Percentiles rank a stretch among this genome's conserved stretches.
Evolutionary conservation across 2,329 filamentous ascomycete genomes (phyloP).

Genomic region (Colletotrichum acutatum): DNA sequence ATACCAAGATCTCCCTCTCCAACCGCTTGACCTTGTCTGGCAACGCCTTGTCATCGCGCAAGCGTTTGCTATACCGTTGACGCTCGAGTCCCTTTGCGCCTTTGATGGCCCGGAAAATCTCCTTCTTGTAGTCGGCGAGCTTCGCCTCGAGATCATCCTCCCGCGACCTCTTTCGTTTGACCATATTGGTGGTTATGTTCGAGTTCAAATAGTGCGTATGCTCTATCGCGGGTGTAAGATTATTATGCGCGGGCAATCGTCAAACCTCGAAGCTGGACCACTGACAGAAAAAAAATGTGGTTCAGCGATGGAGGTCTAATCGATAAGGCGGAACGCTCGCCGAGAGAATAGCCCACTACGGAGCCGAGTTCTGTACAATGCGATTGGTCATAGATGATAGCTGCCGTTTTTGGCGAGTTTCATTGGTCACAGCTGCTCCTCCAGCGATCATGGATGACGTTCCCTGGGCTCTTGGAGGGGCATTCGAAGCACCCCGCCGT

Average conservation of each 20-base stretch:
- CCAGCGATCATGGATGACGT: conserved; percentile 29
- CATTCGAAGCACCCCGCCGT: conserved; percentile 17
- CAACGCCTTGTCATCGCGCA: conserved; percentile 58
- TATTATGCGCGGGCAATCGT: neutral
- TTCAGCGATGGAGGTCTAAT: conserved; percentile 2
- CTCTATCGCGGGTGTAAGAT: neutral
- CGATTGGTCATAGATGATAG: conserved; percentile 10
- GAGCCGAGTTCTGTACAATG: neutral
- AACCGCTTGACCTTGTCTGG: conserved; percentile 67
- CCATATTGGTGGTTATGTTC: conserved; percentile 51
- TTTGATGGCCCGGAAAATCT: conserved; percentile 76
- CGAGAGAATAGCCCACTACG: neutral
- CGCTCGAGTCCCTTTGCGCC: conserved; percentile 80
- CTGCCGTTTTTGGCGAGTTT: neutral
- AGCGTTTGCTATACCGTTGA: conserved; percentile 75
- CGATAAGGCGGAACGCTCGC: conserved; percentile 26
- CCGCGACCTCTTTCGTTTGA: conserved; percentile 66
- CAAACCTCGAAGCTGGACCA: neutral
- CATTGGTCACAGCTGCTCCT: conserved; percentile 5
- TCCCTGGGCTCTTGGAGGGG: conserved; percentile 20
- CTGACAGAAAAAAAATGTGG: conserved; percentile 32
- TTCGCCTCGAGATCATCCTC: conserved; percentile 59
- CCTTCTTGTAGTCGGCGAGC: conserved; percentile 66
- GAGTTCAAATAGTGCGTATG: neutral
- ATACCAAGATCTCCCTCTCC: conserved; percentile 67